Base-by-base conservation (phyloP, 1,284 basidiomycete genomes). In the Ganoderma lingzhi region DNA sequence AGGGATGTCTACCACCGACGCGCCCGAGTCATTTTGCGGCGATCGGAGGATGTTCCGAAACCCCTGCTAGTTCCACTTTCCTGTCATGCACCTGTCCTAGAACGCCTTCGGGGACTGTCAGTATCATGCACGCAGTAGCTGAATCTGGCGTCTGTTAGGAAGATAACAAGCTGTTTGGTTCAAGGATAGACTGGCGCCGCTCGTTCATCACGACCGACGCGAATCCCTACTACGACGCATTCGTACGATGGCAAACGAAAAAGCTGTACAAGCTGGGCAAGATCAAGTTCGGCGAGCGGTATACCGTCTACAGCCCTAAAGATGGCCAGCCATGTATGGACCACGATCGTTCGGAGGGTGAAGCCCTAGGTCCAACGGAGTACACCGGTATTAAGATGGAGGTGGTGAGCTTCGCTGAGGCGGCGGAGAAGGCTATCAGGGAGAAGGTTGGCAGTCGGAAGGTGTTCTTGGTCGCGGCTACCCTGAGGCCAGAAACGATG, bases 321-420 rank as follows among this genome's bases (percentile, higher is more conserved):
- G 98, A 99, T 78, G 96, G 96, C 10, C 98, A 99, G 80, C 97
- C 98, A 1, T 99, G 98, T 80, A 99, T 99, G 98, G 98, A 99
- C 83, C 98, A 99, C 84, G 98, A 99, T 81, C 94, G 98, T 72
- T 89, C 91, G 67, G 96, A 96, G 73, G 98, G 98, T 62, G 98
- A 99, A 82, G 97, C 94, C 65, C 85, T 98, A 68, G 96, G 96
- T 19, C 97, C 98, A 8, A 96, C 98, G 78, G 97, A 99, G 80
- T 99, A 99, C 84, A 96, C 97, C 17, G 94, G 87, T 23, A 84
- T 99, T 80, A 99, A 98, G 86, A 96, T 99, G 95, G 90, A 95
- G 81, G 95, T 99, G 3, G 83, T 93, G 17, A 86, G 95, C 73
- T 98, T 95, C 93, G 89, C 89, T 68, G 82, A 83, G 28, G 88